Evolutionary conservation across 1,284 basidiomycete species (phyloP), one percentile per base, ranked within the genome.

Genomic region (Rhodotorula mucilaginosa): DNA sequence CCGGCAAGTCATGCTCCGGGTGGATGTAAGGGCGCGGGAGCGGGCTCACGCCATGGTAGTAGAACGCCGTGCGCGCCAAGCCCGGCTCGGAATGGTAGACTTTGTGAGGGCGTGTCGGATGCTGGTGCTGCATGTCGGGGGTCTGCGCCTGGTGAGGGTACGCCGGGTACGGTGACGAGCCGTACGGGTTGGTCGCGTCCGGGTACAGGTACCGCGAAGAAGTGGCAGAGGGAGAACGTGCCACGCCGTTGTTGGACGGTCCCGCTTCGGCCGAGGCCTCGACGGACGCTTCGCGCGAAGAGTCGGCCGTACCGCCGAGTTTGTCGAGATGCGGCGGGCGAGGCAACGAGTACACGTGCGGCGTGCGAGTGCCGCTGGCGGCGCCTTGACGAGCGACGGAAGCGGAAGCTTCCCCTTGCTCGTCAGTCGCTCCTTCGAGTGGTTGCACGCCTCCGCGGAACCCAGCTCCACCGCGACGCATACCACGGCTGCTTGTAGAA

Each of bases 31-130:
- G 63, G 18, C 70, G 49, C 12, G 49, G 51, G 26, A 57, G 29
- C 15, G 63, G 63, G 18, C 58, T n/a, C 46, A 47, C 58, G 23
- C 58, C 48, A 26, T 52, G n/a, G 39, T 48, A 48, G 49, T 68
- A 62, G 52, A 52, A 68, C 12, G 67, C 57, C 26, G 48, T 60
- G 12, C 58, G 31, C 3, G 64, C 67, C 18, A 49, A 34, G 0
- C 70, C 67, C 1, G 70, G 67, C 26, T 65, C 67, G 16, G 70
- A 71, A 39, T 59, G 65, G 63, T 68, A 71, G 8, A 56, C 49
- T 23, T 48, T n/a, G 39, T 26, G 56, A 47, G 59, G 65, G 29
- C 58, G 48, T 13, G 23, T 29, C 31, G 64, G 58, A 26, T 59
- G 66, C 54, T 62, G 70, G 54, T 71, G 70, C 10, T 44, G 31